Evolutionary conservation across 495 filamentous ascomycete species (phyloP).

Genomic region (Xylaria acuta): DNA sequence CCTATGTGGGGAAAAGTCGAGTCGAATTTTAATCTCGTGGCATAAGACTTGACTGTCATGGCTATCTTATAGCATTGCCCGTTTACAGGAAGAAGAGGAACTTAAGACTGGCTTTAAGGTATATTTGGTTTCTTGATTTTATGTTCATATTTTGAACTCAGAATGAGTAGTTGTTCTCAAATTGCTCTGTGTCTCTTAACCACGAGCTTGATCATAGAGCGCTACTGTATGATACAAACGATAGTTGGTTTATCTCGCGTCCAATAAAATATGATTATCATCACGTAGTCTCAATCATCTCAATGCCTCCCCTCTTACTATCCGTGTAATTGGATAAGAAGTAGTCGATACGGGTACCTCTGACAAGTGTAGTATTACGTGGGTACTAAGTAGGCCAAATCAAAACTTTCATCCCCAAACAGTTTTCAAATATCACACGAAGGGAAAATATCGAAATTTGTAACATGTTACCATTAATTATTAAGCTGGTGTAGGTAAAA

Average conservation of each 20-base stretch:
- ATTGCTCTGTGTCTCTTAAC: not conserved
- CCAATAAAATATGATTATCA: not conserved
- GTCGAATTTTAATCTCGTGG: slow-evolving; percentile 37
- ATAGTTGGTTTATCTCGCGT: not conserved
- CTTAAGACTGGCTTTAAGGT: slow-evolving; percentile 15
- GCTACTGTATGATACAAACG: not conserved
- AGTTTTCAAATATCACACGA: not conserved
- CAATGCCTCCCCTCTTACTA: no score
- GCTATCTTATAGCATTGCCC: not conserved
- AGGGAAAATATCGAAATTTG: not conserved
- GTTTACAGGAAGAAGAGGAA: not conserved
- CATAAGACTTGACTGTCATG: slow-evolving; percentile 19
- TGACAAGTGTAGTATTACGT: not conserved
- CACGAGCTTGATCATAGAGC: not conserved
- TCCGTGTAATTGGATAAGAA: not conserved
- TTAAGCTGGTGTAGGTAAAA: not conserved
- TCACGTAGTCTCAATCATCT: no score
- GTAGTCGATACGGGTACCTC: not conserved
- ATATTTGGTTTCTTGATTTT: slow-evolving; percentile 23
- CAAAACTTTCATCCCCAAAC: not conserved
- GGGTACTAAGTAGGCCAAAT: not conserved
- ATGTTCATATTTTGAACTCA: slow-evolving; percentile 21
- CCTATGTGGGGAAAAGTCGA: slow-evolving; percentile 50
- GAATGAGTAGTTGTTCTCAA: not conserved
- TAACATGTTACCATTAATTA: not conserved